Base-by-base conservation (phyloP, 495 filamentous ascomycete genomes). In the Emericellopsis terricola region DNA sequence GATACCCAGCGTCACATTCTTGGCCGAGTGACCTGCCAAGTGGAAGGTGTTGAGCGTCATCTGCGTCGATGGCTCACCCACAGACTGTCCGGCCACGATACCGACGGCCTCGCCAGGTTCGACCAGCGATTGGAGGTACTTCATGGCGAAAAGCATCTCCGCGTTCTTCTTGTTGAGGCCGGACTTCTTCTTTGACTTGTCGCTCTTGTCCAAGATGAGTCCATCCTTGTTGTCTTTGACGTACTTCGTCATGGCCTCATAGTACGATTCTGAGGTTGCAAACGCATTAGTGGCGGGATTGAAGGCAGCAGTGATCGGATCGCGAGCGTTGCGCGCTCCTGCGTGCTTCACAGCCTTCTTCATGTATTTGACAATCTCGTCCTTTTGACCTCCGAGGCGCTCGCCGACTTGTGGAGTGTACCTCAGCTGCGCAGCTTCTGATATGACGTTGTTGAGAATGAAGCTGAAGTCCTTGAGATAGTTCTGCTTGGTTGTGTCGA, bases 31-130 rank as follows among this genome's bases (percentile, higher is more conserved):
- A 51, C 89, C 89, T 47, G 89, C 89, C 68, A 99, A 82, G 69
- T 99, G 89, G 73, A 97, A 97, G 17, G 89, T 97, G 51, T 97
- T 97, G 33, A 97, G 59, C n/a, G 89, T 99, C 91, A 99, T 96
- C 54, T 99, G 89, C 9, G 89, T 99, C 11, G 84, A 93, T 7
- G 91, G 89, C 52, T 96, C 91, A 46, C 89, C 89, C 31, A 99
- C 73, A 23, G 86, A 94, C 59, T 99, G 89, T 27, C 85, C 85
- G 30, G 89, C 89, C 27, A 96, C 81, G 42, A 99, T 86, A 34
- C 89, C 89, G 15, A 99, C 85, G n/a, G 91, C 85, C 55, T 99
- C 89, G 27, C 89, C 89, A 18, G 89, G 84, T 41, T 96, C 89
- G n/a, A 96, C 72, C 1, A 91, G 60, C 2, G 87, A 92, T 45